Conservation (phyloP, 2,329 filamentous ascomycete genomes). For the Thelonectria blattea region DNA sequence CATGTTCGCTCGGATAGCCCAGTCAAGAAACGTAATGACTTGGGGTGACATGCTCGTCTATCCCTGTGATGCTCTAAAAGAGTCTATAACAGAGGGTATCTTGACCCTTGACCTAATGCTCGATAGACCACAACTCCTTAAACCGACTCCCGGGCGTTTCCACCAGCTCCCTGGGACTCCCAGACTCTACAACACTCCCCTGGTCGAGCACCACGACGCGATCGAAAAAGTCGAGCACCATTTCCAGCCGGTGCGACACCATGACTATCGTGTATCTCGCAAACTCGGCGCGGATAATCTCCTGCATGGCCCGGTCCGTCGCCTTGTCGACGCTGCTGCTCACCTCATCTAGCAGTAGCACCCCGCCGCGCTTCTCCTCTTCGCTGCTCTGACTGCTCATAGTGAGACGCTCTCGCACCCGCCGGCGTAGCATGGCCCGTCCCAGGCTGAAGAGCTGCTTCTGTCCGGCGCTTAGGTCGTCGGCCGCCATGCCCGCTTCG, state of each 20-base stretch:
- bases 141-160: constrained; percentile 38
- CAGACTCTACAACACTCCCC: constrained; percentile 52
- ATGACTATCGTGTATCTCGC: constrained; percentile 58
- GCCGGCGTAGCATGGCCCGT: constrained; percentile 57
- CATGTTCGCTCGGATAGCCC: no score
- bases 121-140: constrained; percentile 41
- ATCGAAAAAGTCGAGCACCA: constrained; percentile 59
- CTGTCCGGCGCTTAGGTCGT: constrained; percentile 63
- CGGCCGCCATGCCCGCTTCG: constrained; percentile 48
- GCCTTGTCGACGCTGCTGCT: constrained; percentile 50
- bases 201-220: constrained; percentile 57
- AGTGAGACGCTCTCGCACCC: constrained; percentile 26
- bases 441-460: constrained; percentile 69
- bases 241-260: constrained; percentile 54
- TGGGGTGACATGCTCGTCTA: no score
- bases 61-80: no score
- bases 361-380: constrained; percentile 33
- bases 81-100: not conserved
- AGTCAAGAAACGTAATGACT: no score
- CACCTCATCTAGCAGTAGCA: constrained; percentile 52
- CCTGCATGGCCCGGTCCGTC: constrained; percentile 51
- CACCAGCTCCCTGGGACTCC: constrained; percentile 34
- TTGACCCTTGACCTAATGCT: not conserved
- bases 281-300: constrained; percentile 49
- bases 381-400: not conserved